Percentiles rank a stretch among this genome's conserved stretches.
These are phyloP conservation scores for Raphidocelis subcapitata DNA, from an alignment of 139 green algal species.

Conservation along the genomic window DNA sequence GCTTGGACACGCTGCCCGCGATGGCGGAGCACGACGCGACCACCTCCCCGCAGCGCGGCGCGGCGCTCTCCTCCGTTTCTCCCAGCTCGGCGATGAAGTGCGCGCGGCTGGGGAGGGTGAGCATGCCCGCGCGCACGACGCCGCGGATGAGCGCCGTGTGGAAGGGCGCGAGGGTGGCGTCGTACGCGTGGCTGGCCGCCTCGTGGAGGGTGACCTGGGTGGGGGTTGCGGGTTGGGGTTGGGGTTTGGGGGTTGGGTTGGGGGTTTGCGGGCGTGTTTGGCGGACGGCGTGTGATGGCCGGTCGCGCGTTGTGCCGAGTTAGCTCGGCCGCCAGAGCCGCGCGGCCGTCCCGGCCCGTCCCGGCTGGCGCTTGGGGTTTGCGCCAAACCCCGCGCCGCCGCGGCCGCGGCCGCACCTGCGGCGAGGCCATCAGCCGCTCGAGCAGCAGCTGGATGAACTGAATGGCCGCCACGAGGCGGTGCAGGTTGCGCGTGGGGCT, in stretches of 20 bases:
- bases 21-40: slow-evolving; percentile 5
- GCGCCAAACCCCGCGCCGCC: no score
- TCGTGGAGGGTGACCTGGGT: slow-evolving; percentile 21
- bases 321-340: neutral
- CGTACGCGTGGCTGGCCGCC: slow-evolving; percentile 49
- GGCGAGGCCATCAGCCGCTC: slow-evolving; percentile 30
- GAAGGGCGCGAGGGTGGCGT: slow-evolving; percentile 46
- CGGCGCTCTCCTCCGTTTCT: slow-evolving; percentile 23
- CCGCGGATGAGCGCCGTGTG: slow-evolving; percentile 58
- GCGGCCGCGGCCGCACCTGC: no score
- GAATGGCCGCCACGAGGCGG: slow-evolving; percentile 51
- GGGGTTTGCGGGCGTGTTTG: no score
- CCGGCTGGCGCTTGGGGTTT: no score
- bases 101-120: slow-evolving; percentile 55
- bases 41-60: slow-evolving; percentile 1
- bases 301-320: neutral
- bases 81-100: slow-evolving; percentile 57
- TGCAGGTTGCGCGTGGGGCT: slow-evolving; percentile 62
- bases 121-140: slow-evolving; percentile 62
- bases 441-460: slow-evolving; percentile 60
- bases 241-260: no score
- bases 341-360: no score
- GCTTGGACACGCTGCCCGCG: neutral
- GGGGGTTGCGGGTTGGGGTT: no score
- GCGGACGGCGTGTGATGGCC: no score